Evolutionary conservation across 352 stramenopile species (phyloP), one percentile per base, ranked within the genome.

Genomic region (Globisporangium cederbergense): DNA sequence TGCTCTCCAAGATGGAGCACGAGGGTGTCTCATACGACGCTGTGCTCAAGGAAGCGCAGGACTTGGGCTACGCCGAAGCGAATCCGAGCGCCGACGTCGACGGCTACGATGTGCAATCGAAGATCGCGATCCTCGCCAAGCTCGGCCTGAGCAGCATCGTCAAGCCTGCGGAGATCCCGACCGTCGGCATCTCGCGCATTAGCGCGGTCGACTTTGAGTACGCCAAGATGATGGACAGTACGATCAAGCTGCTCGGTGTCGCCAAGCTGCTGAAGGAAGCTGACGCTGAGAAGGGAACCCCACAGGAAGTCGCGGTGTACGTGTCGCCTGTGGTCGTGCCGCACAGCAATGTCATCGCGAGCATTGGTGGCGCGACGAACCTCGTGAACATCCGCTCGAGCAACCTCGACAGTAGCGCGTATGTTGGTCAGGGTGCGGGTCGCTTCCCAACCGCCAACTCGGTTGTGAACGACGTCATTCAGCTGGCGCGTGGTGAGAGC

Each of bases 1-100:
- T 99, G 90, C 73, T 99, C 47, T 97, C 89, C 53, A 98, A 98
- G 81, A 99, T 99, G 95, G 92, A 98, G 73, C 74, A 86, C 18
- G 90, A 96, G 67, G 91, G 91, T 36, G 86, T 90, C 14, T 93
- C 94, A 32, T 98, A 98, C 66, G 90, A 92, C 63, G 82, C 72
- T 1, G 96, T 98, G 36, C 79, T 99, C 2, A 95, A 93, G 64
- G 96, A 99, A 70, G 95, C 97, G 8, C 91, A 98, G 67, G 86
- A 91, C 32, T 67, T 97, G 63, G 93, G 96, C 34, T 99, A 82
- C 72, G 95, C 95, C 0, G 96, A 98, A 75, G 93, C 91, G 13
- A 97, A 99, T 74, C 95, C 96, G 1, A 98, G 94, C 49, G 95
- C 93, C 9, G 96, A 99, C 73, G 92, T 99, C 16, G 96, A 98